Percentiles rank a stretch among this genome's conserved stretches.
These are phyloP conservation scores for Glebionis coronaria DNA, from an alignment of 129 eudicot genomes.

Conservation along the genomic window DNA sequence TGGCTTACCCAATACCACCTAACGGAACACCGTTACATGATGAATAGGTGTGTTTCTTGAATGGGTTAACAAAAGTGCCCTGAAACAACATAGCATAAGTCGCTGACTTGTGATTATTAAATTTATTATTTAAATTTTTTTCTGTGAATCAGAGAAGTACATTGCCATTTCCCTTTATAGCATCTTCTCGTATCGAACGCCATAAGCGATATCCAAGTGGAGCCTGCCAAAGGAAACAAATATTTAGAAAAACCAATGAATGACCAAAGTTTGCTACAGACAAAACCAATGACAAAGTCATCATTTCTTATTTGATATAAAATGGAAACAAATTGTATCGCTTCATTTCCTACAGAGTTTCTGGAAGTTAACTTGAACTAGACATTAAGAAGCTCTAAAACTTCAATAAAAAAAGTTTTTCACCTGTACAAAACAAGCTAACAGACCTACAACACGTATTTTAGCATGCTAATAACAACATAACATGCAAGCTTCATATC, in stretches of 20 bases:
- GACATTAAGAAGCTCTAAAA: too few relatives aligned
- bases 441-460: slow-evolving; percentile 5
- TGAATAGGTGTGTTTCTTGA: slow-evolving; percentile 49
- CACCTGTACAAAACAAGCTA: not conserved
- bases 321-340: not conserved
- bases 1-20: slow-evolving; percentile 90
- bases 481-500: slow-evolving; percentile 3
- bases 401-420: not conserved
- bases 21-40: slow-evolving; percentile 89
- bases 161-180: slow-evolving; percentile 48
- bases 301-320: not conserved
- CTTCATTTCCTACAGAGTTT: too few relatives aligned
- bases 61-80: slow-evolving; percentile 68
- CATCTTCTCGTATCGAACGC: slow-evolving; percentile 57
- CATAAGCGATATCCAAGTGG: slow-evolving; percentile 85
- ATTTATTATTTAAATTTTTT: slow-evolving; percentile 2
- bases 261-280: not conserved
- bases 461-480: slow-evolving; percentile 7
- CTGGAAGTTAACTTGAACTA: too few relatives aligned
- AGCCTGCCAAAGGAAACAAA: slow-evolving; percentile 46
- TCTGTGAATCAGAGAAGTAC: slow-evolving; percentile 6
- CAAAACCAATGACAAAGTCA: slow-evolving; percentile 7
- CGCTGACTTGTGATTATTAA: slow-evolving; percentile 9
- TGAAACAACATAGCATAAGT: slow-evolving; percentile 32
- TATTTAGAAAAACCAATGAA: slow-evolving; percentile 3